Evolutionary conservation across 106 monocot genomes (phyloP).

Genomic region (Apostasia shenzhenica): DNA sequence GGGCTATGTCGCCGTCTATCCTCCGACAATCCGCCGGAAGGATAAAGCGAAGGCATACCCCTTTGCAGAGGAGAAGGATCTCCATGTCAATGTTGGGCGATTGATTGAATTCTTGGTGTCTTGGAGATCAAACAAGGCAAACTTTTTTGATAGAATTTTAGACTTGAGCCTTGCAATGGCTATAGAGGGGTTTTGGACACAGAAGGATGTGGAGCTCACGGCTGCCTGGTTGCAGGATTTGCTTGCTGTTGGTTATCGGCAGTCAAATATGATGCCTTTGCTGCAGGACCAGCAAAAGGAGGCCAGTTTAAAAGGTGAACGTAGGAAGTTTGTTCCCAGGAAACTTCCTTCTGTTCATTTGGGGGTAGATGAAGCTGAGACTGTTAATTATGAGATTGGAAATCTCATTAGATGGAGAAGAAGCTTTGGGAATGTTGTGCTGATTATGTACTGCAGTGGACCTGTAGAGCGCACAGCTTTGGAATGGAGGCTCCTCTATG

Average conservation of each 20-base stretch:
- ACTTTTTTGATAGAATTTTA: slow-evolving; percentile 39
- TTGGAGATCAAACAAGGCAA: slow-evolving; percentile 38
- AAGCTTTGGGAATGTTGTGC: slow-evolving; percentile 74
- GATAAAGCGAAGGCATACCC: slow-evolving; percentile 30
- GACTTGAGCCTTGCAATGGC: slow-evolving; percentile 49
- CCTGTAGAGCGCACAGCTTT: slow-evolving; percentile 66
- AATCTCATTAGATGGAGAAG: slow-evolving; percentile 85
- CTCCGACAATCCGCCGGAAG: slow-evolving; percentile 28
- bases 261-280: slow-evolving; percentile 40
- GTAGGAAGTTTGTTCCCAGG: slow-evolving; percentile 38
- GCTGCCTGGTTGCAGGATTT: slow-evolving; percentile 57
- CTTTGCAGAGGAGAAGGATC: slow-evolving; percentile 56
- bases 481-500: slow-evolving; percentile 89
- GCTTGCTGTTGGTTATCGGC: slow-evolving; percentile 40
- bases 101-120: slow-evolving; percentile 37
- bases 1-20: slow-evolving; percentile 46
- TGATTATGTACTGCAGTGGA: slow-evolving; percentile 56
- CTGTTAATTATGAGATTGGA: slow-evolving; percentile 72
- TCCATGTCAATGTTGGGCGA: slow-evolving; percentile 47
- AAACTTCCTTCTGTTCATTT: slow-evolving; percentile 52
- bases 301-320: slow-evolving; percentile 29
- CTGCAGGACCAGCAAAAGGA: slow-evolving; percentile 34
- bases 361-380: slow-evolving; percentile 70
- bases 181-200: slow-evolving; percentile 48
- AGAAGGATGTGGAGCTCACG: slow-evolving; percentile 40